Conservation (phyloP, 78 protist species). For the Emiliania huxleyi region DNA sequence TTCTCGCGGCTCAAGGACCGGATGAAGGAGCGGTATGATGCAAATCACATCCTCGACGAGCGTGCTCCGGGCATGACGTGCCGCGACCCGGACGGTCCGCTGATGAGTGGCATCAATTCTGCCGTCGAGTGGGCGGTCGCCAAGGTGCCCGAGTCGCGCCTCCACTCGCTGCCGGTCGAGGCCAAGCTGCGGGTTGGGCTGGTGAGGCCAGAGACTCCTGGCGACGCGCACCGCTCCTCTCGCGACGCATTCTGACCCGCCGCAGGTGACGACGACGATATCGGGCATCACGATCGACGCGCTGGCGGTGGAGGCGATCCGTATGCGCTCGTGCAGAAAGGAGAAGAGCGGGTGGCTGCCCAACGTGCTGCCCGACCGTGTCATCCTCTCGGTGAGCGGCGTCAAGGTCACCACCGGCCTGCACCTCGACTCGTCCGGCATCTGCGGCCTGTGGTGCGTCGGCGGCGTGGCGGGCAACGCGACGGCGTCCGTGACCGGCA, state of each 20-base stretch:
- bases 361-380: neutral
- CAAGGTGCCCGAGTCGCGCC: neutral
- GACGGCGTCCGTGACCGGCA: neutral
- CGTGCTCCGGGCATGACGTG: neutral
- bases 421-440: neutral
- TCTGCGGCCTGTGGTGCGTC: neutral
- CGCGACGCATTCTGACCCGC: no score
- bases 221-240: no score
- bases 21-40: no score
- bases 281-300: neutral
- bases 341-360: neutral
- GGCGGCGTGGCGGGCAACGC: neutral
- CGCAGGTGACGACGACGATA: neutral
- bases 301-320: neutral
- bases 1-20: no score
- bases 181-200: neutral
- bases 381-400: neutral
- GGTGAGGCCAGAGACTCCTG: no score
- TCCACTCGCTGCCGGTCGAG: neutral
- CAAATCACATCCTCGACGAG: no score
- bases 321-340: neutral
- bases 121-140: neutral
- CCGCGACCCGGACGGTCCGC: neutral
- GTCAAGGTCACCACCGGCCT: neutral
- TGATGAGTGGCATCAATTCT: neutral